A percentile compares a stretch with the other conserved stretches of the same genome.
Conservation (phyloP, 176 grass and related monocot genomes). For the Cymbopogon citratus region DNA sequence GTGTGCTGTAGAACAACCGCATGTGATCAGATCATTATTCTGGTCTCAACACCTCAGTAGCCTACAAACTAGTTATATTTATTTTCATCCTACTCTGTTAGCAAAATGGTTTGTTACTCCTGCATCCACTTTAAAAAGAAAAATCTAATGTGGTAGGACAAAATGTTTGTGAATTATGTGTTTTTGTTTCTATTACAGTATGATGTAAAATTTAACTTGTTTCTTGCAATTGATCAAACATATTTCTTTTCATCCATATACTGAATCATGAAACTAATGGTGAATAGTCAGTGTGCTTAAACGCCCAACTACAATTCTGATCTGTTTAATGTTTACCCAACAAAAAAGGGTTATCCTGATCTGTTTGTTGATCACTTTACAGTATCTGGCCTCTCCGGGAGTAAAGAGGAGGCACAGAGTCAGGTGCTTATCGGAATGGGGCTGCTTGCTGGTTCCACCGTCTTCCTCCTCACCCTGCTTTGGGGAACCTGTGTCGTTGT, state of each 20-base stretch:
- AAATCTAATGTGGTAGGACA: background rate
- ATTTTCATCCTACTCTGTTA: background rate
- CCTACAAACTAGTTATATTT: background rate
- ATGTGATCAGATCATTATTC: background rate
- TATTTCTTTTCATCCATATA: background rate
- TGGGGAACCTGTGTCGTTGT: constrained; percentile 97
- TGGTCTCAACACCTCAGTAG: background rate
- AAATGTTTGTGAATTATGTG: background rate
- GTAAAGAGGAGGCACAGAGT: constrained; percentile 85
- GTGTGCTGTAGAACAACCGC: background rate
- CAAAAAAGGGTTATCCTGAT: constrained; percentile 9
- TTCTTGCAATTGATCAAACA: background rate
- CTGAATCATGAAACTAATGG: background rate
- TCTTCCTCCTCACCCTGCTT: constrained; percentile 88
- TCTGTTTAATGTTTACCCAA: background rate
- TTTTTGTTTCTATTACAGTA: background rate
- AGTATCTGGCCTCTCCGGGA: constrained; percentile 93
- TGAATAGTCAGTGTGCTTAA: background rate
- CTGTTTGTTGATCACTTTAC: constrained; percentile 13
- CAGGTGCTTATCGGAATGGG: constrained; percentile 96
- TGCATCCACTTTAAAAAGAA: background rate
- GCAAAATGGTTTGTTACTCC: background rate
- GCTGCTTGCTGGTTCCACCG: constrained; percentile 89
- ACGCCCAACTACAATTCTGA: background rate
- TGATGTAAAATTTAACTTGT: background rate